These are phyloP conservation scores for Tuber brumale DNA, from an alignment of 495 filamentous ascomycete species.

Conservation along the genomic window DNA sequence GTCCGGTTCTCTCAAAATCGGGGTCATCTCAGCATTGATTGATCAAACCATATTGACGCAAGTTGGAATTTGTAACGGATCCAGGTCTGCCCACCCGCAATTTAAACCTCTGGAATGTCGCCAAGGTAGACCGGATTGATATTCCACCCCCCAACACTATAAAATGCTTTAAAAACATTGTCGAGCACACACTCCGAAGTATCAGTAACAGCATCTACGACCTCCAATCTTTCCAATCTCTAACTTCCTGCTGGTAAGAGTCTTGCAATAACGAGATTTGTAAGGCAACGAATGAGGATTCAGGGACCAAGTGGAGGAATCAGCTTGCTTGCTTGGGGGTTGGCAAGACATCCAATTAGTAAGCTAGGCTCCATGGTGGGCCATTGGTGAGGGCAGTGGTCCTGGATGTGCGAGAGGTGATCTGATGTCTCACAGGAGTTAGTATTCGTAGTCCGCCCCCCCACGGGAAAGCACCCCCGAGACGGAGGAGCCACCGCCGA, in stretches of 20 bases:
- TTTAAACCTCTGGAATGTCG: neutral
- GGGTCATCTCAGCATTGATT: neutral
- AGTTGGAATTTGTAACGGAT: neutral
- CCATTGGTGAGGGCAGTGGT: neutral
- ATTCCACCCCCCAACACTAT: neutral
- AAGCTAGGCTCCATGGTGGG: neutral
- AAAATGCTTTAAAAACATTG: neutral
- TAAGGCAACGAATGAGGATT: constrained; percentile 44
- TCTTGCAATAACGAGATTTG: constrained; percentile 53
- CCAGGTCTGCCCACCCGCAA: too few relatives aligned
- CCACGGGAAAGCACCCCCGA: constrained; percentile 54
- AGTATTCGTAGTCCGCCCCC: constrained; percentile 62
- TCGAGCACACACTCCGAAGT: too few relatives aligned
- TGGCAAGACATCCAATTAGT: constrained; percentile 46
- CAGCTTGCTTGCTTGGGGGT: constrained; percentile 63
- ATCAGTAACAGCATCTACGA: too few relatives aligned
- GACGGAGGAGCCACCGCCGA: constrained; percentile 52
- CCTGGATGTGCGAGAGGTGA: neutral
- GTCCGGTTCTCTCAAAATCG: neutral
- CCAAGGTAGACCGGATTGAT: neutral
- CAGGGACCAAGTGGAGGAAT: constrained; percentile 55
- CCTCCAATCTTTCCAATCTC: too few relatives aligned
- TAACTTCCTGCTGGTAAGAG: constrained; percentile 43
- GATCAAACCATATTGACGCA: neutral
- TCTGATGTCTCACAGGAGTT: constrained; percentile 53